A percentile compares a stretch with the other conserved stretches of the same genome.
These are phyloP conservation scores for Nannizzia gypsea DNA, from an alignment of 2,329 filamentous ascomycete genomes.

Conservation along the genomic window DNA sequence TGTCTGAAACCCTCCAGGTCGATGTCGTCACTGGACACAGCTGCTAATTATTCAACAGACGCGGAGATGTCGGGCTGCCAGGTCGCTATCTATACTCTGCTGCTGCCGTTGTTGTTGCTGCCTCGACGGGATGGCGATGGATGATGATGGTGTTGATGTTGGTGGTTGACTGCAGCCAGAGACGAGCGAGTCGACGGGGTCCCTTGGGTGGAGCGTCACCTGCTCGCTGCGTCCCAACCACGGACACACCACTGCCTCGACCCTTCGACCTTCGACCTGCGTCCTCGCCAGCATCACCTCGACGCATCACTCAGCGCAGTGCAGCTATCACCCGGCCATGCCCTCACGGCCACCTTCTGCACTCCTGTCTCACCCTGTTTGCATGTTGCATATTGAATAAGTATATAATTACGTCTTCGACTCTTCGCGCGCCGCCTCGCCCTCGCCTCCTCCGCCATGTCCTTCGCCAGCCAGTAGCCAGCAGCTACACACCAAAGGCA, in stretches of 20 bases:
- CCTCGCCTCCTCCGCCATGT: slow-evolving; percentile 19
- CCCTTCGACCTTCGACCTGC: not conserved
- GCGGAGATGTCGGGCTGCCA: not conserved
- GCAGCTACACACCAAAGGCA: not conserved
- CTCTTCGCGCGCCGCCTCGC: slow-evolving; percentile 24
- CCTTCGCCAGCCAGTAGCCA: slow-evolving; percentile 19
- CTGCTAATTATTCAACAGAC: too few relatives aligned
- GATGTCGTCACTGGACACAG: not conserved
- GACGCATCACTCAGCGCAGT: not conserved
- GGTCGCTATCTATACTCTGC: not conserved
- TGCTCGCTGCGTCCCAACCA: not conserved
- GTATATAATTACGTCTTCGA: not conserved
- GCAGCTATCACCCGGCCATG: slow-evolving; percentile 6
- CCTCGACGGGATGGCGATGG: not conserved
- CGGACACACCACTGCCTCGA: too few relatives aligned
- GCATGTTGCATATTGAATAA: not conserved
- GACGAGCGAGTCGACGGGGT: not conserved
- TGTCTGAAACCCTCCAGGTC: not conserved
- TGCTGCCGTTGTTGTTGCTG: too few relatives aligned
- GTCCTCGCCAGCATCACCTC: not conserved
- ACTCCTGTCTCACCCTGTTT: not conserved
- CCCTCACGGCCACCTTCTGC: not conserved
- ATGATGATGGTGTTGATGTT: not conserved
- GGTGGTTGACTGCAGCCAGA: not conserved
- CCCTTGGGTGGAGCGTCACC: slow-evolving; percentile 1